Conservation (phyloP, 257 asterid genomes). For the Solanum sejunctum region DNA sequence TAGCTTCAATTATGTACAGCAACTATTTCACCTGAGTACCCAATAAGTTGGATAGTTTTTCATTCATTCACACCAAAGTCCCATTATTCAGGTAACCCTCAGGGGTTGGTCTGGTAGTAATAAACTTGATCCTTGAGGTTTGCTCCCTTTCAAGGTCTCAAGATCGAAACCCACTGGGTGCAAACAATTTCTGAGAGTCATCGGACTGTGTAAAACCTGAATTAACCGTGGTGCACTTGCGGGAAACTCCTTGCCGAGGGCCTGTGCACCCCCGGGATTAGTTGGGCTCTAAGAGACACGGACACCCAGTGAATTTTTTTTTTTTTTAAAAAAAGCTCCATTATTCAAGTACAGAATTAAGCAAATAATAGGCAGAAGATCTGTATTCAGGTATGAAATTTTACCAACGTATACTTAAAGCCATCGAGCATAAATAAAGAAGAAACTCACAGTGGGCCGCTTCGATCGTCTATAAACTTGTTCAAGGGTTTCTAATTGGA, state of each 20-base stretch:
- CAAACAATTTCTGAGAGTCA: too few species aligned
- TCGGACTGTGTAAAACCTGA: too few species aligned
- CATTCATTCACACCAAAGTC: not conserved
- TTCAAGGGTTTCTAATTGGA: slow-evolving; percentile 78
- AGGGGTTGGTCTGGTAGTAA: too few species aligned
- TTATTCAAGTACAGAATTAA: not conserved
- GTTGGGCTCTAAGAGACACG: too few species aligned
- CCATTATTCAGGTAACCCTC: not conserved
- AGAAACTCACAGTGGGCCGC: slow-evolving; percentile 81
- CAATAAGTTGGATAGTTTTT: not conserved
- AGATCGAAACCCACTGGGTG: too few species aligned
- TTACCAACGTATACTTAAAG: not conserved
- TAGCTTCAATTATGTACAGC: not conserved
- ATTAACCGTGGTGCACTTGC: too few species aligned
- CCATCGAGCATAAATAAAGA: not conserved
- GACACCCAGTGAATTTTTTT: too few species aligned
- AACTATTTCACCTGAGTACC: not conserved
- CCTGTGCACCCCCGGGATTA: too few species aligned
- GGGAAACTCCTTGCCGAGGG: too few species aligned
- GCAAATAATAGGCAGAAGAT: not conserved
- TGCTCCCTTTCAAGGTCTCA: too few species aligned
- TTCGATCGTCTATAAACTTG: slow-evolving; percentile 61
- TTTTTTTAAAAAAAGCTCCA: not conserved
- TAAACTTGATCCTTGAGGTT: too few species aligned
- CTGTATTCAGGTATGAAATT: not conserved